phyloP scores from a whole-genome alignment of 2,329 filamentous ascomycete species.

The Corinectria fuckeliana region DNA sequence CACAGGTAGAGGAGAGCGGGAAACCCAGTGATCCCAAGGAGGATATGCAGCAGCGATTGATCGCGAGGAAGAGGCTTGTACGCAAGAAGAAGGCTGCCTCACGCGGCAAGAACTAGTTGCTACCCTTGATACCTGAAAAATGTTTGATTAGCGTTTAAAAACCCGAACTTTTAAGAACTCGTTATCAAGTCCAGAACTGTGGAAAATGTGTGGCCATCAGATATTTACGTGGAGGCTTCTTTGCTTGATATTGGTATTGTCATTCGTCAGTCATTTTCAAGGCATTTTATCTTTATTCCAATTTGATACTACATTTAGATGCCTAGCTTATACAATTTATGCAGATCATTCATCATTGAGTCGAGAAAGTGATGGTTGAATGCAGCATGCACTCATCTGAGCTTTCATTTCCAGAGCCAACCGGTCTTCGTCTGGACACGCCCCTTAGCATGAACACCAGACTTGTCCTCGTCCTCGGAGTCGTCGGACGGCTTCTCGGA shows the following conservation, averaged over 20 bases:
- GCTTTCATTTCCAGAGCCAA: slow-evolving; percentile 51
- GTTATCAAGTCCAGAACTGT: slow-evolving; percentile 1
- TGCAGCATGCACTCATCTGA: neutral
- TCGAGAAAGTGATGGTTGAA: slow-evolving; percentile 4
- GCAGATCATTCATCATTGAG: slow-evolving; percentile 25
- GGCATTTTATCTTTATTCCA: neutral
- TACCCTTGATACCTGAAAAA: slow-evolving; percentile 24
- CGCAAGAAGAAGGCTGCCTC: slow-evolving; percentile 68
- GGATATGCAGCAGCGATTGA: slow-evolving; percentile 73
- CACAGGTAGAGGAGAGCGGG: slow-evolving; percentile 32
- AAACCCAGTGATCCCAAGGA: slow-evolving; percentile 47
- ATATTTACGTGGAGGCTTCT: neutral
- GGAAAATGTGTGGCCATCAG: too few species aligned
- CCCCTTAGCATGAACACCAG: slow-evolving; percentile 21
- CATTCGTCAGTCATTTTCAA: too few species aligned
- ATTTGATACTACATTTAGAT: slow-evolving; percentile 5
- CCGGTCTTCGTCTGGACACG: slow-evolving; percentile 39
- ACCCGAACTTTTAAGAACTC: too few species aligned
- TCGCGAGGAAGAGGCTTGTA: slow-evolving; percentile 82
- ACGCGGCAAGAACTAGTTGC: slow-evolving; percentile 41
- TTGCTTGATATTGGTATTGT: neutral
- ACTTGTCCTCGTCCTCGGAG: slow-evolving; percentile 23
- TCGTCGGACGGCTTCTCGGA: slow-evolving; percentile 12
- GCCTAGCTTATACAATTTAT: slow-evolving; percentile 1
- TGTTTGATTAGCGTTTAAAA: slow-evolving; percentile 20